These are phyloP conservation scores for Waltergamsia citrina DNA, from an alignment of 2,329 filamentous ascomycete genomes.

Conservation along the genomic window DNA sequence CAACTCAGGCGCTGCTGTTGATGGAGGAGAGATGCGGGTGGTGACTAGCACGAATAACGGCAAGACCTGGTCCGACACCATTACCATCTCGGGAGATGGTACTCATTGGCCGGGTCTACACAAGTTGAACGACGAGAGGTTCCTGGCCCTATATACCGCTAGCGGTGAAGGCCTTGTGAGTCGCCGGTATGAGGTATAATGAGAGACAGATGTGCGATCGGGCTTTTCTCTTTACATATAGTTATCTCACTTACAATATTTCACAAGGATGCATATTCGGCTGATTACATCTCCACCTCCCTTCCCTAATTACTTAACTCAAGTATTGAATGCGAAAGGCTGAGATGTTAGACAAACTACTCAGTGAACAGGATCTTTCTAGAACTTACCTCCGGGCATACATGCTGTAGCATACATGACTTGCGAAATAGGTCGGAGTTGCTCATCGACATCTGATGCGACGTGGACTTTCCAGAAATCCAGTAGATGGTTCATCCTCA, in stretches of 20 bases:
- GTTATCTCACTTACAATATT: too few species aligned
- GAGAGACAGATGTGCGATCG: not conserved
- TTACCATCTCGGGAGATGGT: slow-evolving; percentile 13
- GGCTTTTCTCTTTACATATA: too few species aligned
- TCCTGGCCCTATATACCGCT: slow-evolving; percentile 1
- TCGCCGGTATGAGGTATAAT: not conserved
- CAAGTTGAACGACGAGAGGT: slow-evolving; percentile 4
- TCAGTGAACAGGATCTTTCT: too few species aligned
- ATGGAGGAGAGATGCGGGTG: slow-evolving; percentile 15
- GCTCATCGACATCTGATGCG: slow-evolving; percentile 20
- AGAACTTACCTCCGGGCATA: slow-evolving; percentile 41
- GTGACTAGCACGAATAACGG: slow-evolving; percentile 16
- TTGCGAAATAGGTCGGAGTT: slow-evolving; percentile 41
- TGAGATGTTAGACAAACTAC: too few species aligned
- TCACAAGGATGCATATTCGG: too few species aligned
- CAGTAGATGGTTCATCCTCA: slow-evolving; percentile 16
- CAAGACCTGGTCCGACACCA: slow-evolving; percentile 13
- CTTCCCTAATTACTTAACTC: too few species aligned
- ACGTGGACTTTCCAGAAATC: slow-evolving; percentile 23
- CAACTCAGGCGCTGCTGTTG: slow-evolving; percentile 16
- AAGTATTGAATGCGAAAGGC: not conserved
- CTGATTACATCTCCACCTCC: too few species aligned
- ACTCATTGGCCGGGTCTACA: slow-evolving; percentile 21
- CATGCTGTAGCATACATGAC: slow-evolving; percentile 49
- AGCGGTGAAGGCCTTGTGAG: not conserved